Conservation (phyloP, 257 asterid genomes). For the Dorcoceras hygrometricum region DNA sequence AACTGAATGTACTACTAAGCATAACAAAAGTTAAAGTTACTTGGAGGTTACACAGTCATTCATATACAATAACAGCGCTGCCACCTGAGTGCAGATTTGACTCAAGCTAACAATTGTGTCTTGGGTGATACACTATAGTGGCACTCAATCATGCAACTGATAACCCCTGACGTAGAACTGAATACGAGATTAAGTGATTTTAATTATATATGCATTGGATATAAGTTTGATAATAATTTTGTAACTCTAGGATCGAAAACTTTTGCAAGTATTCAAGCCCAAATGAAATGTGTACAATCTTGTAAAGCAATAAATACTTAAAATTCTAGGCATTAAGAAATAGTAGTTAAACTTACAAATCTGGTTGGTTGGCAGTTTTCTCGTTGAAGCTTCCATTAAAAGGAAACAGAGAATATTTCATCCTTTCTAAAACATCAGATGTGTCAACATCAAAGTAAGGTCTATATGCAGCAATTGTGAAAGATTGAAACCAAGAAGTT, state of each 20-base stretch:
- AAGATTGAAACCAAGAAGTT: constrained; percentile 79
- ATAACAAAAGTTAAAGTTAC: too few species aligned
- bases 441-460: constrained; percentile 98
- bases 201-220: not conserved
- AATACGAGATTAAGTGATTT: too few species aligned
- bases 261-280: constrained; percentile 5
- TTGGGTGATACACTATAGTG: not conserved
- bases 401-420: constrained; percentile 85
- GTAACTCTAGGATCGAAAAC: not conserved
- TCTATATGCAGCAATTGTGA: constrained; percentile 84
- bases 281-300: not conserved
- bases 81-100: not conserved
- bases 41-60: not conserved
- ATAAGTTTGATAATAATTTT: not conserved
- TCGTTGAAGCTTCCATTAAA: constrained; percentile 82
- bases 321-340: not conserved
- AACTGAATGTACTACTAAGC: not conserved
- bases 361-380: constrained; percentile 82
- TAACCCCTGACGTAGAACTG: not conserved
- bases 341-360: constrained; percentile 56
- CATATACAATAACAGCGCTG: not conserved
- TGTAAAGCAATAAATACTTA: constrained; percentile 1
- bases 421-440: constrained; percentile 88
- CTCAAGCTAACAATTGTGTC: not conserved
- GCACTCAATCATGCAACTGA: not conserved